Evolutionary conservation across 2,329 filamentous ascomycete genomes (phyloP).

Genomic region (Fusarium burgessii): DNA sequence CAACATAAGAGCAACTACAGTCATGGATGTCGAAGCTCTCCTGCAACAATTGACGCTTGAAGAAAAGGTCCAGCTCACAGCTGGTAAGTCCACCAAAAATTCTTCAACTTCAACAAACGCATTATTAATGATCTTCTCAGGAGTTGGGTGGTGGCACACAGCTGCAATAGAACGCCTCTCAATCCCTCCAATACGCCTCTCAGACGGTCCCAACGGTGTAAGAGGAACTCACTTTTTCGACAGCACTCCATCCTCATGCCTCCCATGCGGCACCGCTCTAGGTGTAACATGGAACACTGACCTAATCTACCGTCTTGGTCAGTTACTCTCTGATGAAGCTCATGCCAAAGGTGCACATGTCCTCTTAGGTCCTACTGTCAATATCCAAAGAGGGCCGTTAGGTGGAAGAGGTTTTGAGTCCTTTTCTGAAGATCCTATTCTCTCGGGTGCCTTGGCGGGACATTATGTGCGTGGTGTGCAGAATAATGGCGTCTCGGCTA

Average conservation of each 20-base stretch:
- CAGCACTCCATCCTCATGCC: constrained; percentile 39
- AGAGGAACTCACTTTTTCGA: constrained; percentile 41
- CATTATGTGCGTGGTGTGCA: constrained; percentile 13
- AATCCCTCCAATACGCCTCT: constrained; percentile 10
- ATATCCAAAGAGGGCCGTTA: neutral
- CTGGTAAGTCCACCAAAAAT: neutral
- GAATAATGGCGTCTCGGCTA: constrained; percentile 12
- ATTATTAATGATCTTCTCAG: neutral
- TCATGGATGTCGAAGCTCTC: constrained; percentile 4
- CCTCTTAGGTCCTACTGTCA: neutral
- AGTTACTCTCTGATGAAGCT: neutral
- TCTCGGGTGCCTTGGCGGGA: neutral
- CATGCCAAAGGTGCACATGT: constrained; percentile 6
- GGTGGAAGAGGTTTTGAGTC: constrained; percentile 13
- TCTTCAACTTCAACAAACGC: no score
- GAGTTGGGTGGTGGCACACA: constrained; percentile 27
- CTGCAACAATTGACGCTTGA: constrained; percentile 3
- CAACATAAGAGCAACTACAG: neutral
- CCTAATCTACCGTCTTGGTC: neutral
- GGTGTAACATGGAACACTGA: constrained; percentile 5
- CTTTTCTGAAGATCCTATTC: neutral
- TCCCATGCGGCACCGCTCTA: constrained; percentile 35
- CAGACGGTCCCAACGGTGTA: constrained; percentile 41
- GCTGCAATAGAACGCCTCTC: constrained; percentile 27
- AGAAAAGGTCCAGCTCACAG: neutral